Conservation (phyloP, 2,329 filamentous ascomycete genomes). For the Fusarium duplospermum region DNA sequence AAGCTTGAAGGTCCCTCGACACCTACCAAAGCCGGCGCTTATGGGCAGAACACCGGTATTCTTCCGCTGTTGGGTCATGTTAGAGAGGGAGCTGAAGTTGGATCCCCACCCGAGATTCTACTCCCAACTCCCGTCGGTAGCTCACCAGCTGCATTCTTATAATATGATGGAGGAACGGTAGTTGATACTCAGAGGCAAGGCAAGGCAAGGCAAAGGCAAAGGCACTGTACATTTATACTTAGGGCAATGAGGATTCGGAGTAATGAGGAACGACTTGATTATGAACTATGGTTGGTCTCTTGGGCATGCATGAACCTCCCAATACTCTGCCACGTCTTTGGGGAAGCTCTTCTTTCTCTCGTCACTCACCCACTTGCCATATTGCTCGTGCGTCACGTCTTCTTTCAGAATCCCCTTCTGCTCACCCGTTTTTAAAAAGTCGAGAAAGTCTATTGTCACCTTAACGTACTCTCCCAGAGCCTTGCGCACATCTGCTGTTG, state of each 20-base stretch:
- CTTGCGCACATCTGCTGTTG: constrained; percentile 66
- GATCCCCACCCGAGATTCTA: constrained; percentile 43
- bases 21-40: constrained; percentile 14
- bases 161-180: background rate
- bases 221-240: background rate
- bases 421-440: constrained; percentile 56
- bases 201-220: background rate
- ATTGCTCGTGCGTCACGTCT: constrained; percentile 57
- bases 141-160: background rate
- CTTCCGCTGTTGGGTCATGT: constrained; percentile 54
- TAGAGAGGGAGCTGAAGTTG: constrained; percentile 63
- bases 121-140: no score
- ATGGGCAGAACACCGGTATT: background rate
- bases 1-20: constrained; percentile 53
- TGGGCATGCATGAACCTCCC: constrained; percentile 55
- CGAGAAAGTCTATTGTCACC: constrained; percentile 67
- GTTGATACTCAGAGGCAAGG: background rate
- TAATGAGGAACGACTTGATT: background rate
- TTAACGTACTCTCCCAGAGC: constrained; percentile 71
- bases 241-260: background rate
- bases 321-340: constrained; percentile 50
- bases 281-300: background rate
- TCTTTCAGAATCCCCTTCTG: constrained; percentile 62
- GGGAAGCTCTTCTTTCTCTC: constrained; percentile 48
- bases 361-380: constrained; percentile 55